Evolutionary conservation across 2,329 filamentous ascomycete species (phyloP), one percentile per base, ranked within the genome.

Genomic region (Annulohypoxylon truncatum): DNA sequence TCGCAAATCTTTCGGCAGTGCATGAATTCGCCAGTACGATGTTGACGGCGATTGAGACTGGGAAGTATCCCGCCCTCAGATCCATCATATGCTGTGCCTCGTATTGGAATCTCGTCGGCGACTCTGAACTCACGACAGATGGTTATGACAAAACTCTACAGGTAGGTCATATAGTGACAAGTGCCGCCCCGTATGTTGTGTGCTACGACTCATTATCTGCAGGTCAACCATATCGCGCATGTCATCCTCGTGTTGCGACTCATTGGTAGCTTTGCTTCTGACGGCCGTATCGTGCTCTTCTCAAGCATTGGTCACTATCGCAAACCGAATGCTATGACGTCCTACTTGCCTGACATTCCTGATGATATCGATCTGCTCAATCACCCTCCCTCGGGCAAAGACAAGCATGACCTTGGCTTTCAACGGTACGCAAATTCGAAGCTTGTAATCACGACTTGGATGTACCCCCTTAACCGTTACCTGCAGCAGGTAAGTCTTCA

Each of bases 271-370:
- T 91, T 88, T 79, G 87, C 90, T 9, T 20, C 40, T 72, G 85
- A 88, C 42, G 88, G 90, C 26, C 74, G 77, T 53, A 90, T 92
- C 86, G 86, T 88, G 60, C 79, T 84, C 74, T 68, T 82, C 6
- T 75, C 72, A 0, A 74, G 59, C 15, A 71, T 78, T 6, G 67
- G 69, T 0, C 79, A 82, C 66, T 77, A 73, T 58, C 76, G 78
- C 0, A 77, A 78, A 1, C 79, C 78, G 61, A 79, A 77, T 40
- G 61, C 70, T 0, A 63, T 82, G 12, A 76, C 78, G 57, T 76
- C 74, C n/a, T 77, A 77, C 44, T 71, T 74, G 0, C 75, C 80
- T 1, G 51, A 46, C 0, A 72, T 82, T 15, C 78, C 79, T 0
- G 66, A 72, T 2, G 67, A 81, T 46, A 35, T 81, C 12, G 77